Conservation (phyloP, 169 alveolate species). For the Toxoplasma gondii region DNA sequence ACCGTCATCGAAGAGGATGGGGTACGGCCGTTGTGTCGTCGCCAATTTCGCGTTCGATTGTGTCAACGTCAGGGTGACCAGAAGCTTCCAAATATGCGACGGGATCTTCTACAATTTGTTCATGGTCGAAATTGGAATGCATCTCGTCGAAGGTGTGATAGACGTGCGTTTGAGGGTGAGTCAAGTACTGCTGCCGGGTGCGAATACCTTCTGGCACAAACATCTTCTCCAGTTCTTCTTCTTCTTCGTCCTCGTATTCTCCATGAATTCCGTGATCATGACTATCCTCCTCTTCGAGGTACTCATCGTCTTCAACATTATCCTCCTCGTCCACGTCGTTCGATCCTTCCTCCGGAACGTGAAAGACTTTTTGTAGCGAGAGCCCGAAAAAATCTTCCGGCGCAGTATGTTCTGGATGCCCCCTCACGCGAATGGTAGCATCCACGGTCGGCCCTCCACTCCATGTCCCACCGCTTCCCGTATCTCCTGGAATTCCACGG, state of each 20-base stretch:
- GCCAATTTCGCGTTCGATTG: constrained; percentile 51
- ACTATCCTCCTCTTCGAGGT: constrained; percentile 47
- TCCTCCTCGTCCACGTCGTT: constrained; percentile 35
- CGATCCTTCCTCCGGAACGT: constrained; percentile 56
- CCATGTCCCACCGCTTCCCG: constrained; percentile 8
- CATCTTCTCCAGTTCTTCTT: constrained; percentile 39
- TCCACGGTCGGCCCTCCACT: background rate
- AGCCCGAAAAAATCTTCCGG: constrained; percentile 35
- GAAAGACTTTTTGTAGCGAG: constrained; percentile 55
- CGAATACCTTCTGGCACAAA: constrained; percentile 46
- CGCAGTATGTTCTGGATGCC: constrained; percentile 41
- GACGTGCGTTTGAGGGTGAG: constrained; percentile 51
- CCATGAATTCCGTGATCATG: constrained; percentile 32
- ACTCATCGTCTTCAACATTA: constrained; percentile 42
- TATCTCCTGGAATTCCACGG: constrained; percentile 34
- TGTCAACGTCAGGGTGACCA: constrained; percentile 58
- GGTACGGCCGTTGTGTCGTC: constrained; percentile 45
- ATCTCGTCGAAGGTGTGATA: constrained; percentile 60
- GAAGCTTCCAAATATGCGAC: constrained; percentile 40
- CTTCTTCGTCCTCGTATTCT: constrained; percentile 48
- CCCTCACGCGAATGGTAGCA: background rate
- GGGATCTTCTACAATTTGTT: constrained; percentile 44
- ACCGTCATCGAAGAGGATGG: constrained; percentile 37
- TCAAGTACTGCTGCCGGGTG: constrained; percentile 57
- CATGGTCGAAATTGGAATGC: constrained; percentile 47